phyloP scores from a whole-genome alignment of 345 rosid species.

The Acer saccharum region DNA sequence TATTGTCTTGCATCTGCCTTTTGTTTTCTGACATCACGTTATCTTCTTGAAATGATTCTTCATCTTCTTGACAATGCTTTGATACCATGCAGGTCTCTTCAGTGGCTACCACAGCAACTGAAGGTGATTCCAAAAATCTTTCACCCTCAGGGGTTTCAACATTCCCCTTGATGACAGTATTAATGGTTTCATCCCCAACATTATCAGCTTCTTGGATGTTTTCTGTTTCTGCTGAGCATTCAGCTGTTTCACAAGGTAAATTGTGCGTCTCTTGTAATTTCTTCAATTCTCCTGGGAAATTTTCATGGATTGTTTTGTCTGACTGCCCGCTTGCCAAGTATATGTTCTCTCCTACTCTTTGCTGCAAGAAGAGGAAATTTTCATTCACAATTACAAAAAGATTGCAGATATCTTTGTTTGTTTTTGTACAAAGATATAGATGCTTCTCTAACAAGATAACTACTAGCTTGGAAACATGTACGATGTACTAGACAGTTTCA shows the following conservation, averaged over 20 bases:
- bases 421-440: neutral
- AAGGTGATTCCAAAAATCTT: constrained; percentile 41
- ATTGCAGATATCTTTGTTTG: neutral
- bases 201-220: constrained; percentile 23
- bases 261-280: constrained; percentile 21
- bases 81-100: constrained; percentile 25
- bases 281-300: constrained; percentile 20
- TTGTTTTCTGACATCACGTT: constrained; percentile 19
- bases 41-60: constrained; percentile 24
- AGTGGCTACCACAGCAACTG: constrained; percentile 30
- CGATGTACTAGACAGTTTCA: neutral
- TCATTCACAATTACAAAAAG: neutral
- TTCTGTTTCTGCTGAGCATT: constrained; percentile 28
- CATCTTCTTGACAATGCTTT: constrained; percentile 18
- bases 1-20: constrained; percentile 14
- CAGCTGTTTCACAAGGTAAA: constrained; percentile 38
- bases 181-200: constrained; percentile 24
- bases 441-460: neutral
- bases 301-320: constrained; percentile 18
- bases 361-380: constrained; percentile 32
- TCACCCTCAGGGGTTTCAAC: constrained; percentile 35
- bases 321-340: constrained; percentile 18
- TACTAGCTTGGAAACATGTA: neutral
- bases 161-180: constrained; percentile 20
- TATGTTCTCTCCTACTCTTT: constrained; percentile 30